phyloP scores from a whole-genome alignment of 1,139 yeast species.

The Yamadazyma siamensis region DNA sequence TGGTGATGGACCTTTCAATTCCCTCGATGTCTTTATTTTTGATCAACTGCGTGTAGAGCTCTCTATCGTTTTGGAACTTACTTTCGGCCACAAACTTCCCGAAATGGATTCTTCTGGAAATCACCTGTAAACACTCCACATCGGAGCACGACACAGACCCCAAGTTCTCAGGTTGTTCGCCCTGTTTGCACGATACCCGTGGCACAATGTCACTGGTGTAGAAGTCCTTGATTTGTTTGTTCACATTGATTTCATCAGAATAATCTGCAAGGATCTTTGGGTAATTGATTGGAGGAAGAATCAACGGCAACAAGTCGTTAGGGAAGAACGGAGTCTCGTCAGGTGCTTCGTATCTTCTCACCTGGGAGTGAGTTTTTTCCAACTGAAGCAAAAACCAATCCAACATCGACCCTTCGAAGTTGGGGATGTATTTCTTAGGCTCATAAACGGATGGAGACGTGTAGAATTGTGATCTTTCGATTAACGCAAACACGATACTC shows the following conservation, averaged over 20 bases:
- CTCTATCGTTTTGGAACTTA: slow-evolving; percentile 70
- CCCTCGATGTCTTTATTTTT: slow-evolving; percentile 63
- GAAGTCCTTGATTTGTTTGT: slow-evolving; percentile 59
- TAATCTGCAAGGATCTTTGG: slow-evolving; percentile 76
- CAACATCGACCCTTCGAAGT: slow-evolving; percentile 76
- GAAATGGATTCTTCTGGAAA: slow-evolving; percentile 93
- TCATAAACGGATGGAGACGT: slow-evolving; percentile 74
- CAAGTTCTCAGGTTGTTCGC: slow-evolving; percentile 79
- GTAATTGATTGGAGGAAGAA: slow-evolving; percentile 75
- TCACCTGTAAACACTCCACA: slow-evolving; percentile 80
- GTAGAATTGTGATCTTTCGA: slow-evolving; percentile 88
- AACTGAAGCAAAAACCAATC: slow-evolving; percentile 81
- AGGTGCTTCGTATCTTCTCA: slow-evolving; percentile 90
- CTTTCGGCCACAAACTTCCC: slow-evolving; percentile 98
- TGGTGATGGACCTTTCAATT: slow-evolving; percentile 79
- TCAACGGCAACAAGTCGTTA: slow-evolving; percentile 55
- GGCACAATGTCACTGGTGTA: slow-evolving; percentile 77
- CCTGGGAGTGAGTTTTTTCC: slow-evolving; percentile 77
- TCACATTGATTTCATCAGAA: slow-evolving; percentile 73
- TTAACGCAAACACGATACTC: slow-evolving; percentile 85
- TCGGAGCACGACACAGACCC: slow-evolving; percentile 88
- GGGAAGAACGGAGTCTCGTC: slow-evolving; percentile 95
- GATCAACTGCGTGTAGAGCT: slow-evolving; percentile 62
- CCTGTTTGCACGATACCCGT: slow-evolving; percentile 58
- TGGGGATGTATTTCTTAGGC: slow-evolving; percentile 57